phyloP scores from a whole-genome alignment of 2,329 filamentous ascomycete species.

The Talaromyces marneffei region DNA sequence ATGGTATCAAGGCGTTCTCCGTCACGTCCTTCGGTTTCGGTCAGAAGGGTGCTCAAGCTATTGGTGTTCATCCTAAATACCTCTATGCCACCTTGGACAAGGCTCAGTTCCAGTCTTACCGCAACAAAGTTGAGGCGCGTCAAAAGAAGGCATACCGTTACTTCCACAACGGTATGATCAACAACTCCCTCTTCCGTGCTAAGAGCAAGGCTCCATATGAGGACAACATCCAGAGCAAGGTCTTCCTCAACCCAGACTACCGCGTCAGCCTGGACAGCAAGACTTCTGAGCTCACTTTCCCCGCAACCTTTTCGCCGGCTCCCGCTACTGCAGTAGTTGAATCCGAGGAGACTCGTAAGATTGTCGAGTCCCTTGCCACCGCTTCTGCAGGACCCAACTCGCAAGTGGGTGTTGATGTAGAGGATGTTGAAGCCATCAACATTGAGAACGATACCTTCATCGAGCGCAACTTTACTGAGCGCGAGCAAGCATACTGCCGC shows the following conservation, averaged over 20 bases:
- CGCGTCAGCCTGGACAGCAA: constrained; percentile 84
- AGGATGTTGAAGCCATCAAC: constrained; percentile 80
- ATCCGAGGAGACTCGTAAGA: constrained; percentile 61
- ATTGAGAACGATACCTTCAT: constrained; percentile 92
- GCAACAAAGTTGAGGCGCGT: constrained; percentile 77
- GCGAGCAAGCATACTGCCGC: constrained; percentile 81
- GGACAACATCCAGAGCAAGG: constrained; percentile 75
- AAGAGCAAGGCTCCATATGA: constrained; percentile 88
- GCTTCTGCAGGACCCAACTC: constrained; percentile 58
- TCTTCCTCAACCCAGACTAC: constrained; percentile 90
- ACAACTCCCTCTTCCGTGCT: constrained; percentile 95
- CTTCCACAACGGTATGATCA: constrained; percentile 97
- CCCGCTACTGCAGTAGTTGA: constrained; percentile 41
- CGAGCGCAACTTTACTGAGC: constrained; percentile 83
- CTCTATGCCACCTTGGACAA: constrained; percentile 91
- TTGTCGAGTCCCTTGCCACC: constrained; percentile 71
- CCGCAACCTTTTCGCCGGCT: constrained; percentile 61
- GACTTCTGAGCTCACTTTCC: constrained; percentile 69
- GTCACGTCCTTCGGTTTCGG: constrained; percentile 99
- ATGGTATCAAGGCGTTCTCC: constrained; percentile 97
- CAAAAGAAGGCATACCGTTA: constrained; percentile 99
- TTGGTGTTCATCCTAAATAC: constrained; percentile 95
- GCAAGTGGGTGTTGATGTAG: constrained; percentile 89
- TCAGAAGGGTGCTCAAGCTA: constrained; percentile 95
- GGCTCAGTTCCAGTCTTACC: constrained; percentile 74